A percentile compares a stretch with the other conserved stretches of the same genome.
Evolutionary conservation across 768 basidiomycete genomes (phyloP).

Genomic region (Lyophyllum shimeji): DNA sequence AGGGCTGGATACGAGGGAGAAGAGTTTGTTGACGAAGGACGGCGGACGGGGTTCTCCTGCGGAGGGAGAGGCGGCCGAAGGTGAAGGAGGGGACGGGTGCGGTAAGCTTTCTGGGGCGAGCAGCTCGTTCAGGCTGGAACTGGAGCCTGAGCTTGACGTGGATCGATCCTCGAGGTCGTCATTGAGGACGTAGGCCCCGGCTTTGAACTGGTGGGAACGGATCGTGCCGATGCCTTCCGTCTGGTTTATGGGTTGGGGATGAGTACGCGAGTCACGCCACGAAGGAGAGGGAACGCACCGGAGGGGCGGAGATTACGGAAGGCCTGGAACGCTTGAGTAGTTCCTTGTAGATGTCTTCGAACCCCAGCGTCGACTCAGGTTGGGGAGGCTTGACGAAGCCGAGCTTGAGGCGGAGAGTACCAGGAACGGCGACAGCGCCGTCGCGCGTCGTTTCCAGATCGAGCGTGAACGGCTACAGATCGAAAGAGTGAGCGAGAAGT

Average conservation of each 20-base stretch:
- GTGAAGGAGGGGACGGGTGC: no score
- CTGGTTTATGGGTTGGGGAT: constrained; percentile 33
- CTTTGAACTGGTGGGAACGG: constrained; percentile 50
- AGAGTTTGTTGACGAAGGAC: no score
- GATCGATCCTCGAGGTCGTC: no score
- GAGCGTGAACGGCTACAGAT: constrained; percentile 18
- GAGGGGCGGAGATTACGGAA: constrained; percentile 73
- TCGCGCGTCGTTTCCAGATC: constrained; percentile 42
- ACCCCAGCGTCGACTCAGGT: constrained; percentile 41
- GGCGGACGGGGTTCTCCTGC: no score
- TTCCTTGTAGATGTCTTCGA: constrained; percentile 59
- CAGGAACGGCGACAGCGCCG: constrained; percentile 37
- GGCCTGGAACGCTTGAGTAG: constrained; percentile 63
- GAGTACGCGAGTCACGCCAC: background rate
- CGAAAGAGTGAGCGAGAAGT: no score
- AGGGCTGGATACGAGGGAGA: no score
- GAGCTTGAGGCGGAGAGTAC: constrained; percentile 43
- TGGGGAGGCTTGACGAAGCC: constrained; percentile 50
- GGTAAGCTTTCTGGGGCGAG: no score
- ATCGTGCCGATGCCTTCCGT: constrained; percentile 86
- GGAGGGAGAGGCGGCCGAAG: no score
- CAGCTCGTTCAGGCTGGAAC: no score
- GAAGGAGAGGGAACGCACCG: constrained; percentile 48
- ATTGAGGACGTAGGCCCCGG: no score
- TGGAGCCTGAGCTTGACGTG: no score